Evolutionary conservation across 352 stramenopile genomes (phyloP), one percentile per base, ranked within the genome.

Genomic region (Blastocystis sp.): DNA sequence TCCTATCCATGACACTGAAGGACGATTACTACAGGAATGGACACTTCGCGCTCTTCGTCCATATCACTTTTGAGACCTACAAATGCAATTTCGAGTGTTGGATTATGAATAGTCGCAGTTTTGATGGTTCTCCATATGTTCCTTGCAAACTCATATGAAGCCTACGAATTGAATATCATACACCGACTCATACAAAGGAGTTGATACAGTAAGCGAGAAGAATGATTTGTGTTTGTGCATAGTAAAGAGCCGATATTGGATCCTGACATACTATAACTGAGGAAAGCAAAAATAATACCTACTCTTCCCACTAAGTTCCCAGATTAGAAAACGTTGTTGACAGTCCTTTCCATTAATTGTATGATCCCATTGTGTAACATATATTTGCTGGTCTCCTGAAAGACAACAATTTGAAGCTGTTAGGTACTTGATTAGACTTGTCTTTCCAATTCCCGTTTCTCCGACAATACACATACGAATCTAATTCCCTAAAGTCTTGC

Each of bases 61-160:
- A 84, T 84, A 42, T 84, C 73, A 35, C 35, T 84, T 37, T 84
- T 84, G 6, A 84, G 48, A 44, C 73, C 73, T 33, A 84, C 42
- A 15, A 84, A 68, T 33, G 68, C 33, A 22, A 84, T 53, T 19
- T 66, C 73, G 5, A 84, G 30, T n/a, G 57, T 84, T 30, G 73
- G 73, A 69, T 66, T 64, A n/a, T 66, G 57, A 30, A 84, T 64
- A 4, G 42, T 66, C 22, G 22, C 30, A n/a, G 27, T 66, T 24
- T 44, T 33, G 27, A 84, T 42, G n/a, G 30, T 37, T 37, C 17
- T 44, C 73, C 73, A 84, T 5, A 56, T 19, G 9, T 7, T 69
- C 1, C 27, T 30, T 4, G 53, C 53, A 44, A 48, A 84, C 27
- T 84, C 73, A 84, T 69, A 84, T 5, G 51, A 68, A n/a, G 48